These are phyloP conservation scores for Rhizopus delemar DNA, from an alignment of 371 early-diverging fungal genomes.

Conservation along the genomic window DNA sequence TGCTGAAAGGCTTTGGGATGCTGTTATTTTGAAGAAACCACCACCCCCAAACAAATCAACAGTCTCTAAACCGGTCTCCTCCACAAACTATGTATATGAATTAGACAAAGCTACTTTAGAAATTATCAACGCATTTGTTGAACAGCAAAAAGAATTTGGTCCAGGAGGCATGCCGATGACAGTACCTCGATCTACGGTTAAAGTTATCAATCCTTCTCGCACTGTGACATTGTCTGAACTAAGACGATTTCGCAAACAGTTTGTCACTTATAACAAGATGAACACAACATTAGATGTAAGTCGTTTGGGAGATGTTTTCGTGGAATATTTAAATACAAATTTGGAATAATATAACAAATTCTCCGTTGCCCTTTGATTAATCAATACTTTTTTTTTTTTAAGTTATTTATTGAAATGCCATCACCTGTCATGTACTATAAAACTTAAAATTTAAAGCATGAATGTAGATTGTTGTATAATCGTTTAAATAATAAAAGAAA, in stretches of 20 bases:
- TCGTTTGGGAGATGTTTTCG: slow-evolving; percentile 82
- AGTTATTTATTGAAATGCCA: too few species aligned
- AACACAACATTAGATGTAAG: slow-evolving; percentile 70
- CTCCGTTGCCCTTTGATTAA: too few species aligned
- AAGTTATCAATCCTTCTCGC: slow-evolving; percentile 72
- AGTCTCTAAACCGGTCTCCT: slow-evolving; percentile 82
- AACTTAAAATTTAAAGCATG: too few species aligned
- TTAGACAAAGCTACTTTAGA: slow-evolving; percentile 82
- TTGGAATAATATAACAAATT: slow-evolving; percentile 11
- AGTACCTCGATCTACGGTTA: slow-evolving; percentile 59
- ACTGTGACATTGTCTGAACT: slow-evolving; percentile 80
- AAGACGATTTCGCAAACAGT: slow-evolving; percentile 80
- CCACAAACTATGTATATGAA: slow-evolving; percentile 89
- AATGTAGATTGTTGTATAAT: too few species aligned
- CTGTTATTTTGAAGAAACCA: slow-evolving; percentile 74
- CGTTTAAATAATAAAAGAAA: too few species aligned
- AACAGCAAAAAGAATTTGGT: slow-evolving; percentile 73
- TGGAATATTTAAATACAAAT: slow-evolving; percentile 85
- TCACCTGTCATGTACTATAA: too few species aligned
- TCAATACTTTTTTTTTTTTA: too few species aligned
- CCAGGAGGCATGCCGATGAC: slow-evolving; percentile 62
- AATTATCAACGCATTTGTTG: slow-evolving; percentile 76
- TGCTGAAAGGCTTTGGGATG: slow-evolving; percentile 72
- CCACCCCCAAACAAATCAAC: slow-evolving; percentile 86
- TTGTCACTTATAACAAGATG: slow-evolving; percentile 83